Base-by-base conservation (phyloP, 208 protist genomes). In the Wallacemonas rigidus region DNA sequence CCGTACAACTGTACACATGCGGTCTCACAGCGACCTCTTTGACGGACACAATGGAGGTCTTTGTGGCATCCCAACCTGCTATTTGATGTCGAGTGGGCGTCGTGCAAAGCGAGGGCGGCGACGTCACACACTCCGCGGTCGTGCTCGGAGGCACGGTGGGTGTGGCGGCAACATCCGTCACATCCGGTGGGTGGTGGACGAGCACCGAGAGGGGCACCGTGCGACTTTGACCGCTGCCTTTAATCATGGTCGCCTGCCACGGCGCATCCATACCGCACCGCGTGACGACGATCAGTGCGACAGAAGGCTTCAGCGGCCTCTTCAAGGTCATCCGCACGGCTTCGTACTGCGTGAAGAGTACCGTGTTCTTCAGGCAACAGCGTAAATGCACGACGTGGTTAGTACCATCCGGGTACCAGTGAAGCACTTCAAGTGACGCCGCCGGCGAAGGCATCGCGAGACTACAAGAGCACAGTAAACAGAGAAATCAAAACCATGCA, bases 1-100 rank as follows among this genome's bases (percentile, higher is more conserved):
- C 60, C 41, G 60, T 65, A 41, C 60, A 53, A 41, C 60, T 65
- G 60, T 65, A 65, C 40, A 65, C 60, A 35, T 65, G 60, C 60
- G 60, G 60, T 11, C n/a, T 38, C 11, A 65, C 40, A 8, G 41
- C 7, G 14, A 65, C 60, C 43, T 65, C 60, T 41, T 65, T 65
- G 38, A 65, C 60, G 43, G 60, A 39, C 41, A 65, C 60, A 48
- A 65, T 38, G 6, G 40, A n/a, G 15, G 43, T 53, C 40, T 14
- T 38, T 4, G 36, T 51, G 7, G 60, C 12, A 41, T 17, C 60
- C 60, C 60, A 65, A 6, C 44, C 8, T 6, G 57, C 57, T n/a
- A 38, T 39, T 26, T 63, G 57, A 12, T 63, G 9, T n/a, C 57
- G 57, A 4, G 57, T 45, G 11, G 57, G 57, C 17, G 57, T 63